Percentiles rank a stretch among this genome's conserved stretches.
Evolutionary conservation across 202 grass and related monocot species (phyloP).

Genomic region (Panicum hallii): DNA sequence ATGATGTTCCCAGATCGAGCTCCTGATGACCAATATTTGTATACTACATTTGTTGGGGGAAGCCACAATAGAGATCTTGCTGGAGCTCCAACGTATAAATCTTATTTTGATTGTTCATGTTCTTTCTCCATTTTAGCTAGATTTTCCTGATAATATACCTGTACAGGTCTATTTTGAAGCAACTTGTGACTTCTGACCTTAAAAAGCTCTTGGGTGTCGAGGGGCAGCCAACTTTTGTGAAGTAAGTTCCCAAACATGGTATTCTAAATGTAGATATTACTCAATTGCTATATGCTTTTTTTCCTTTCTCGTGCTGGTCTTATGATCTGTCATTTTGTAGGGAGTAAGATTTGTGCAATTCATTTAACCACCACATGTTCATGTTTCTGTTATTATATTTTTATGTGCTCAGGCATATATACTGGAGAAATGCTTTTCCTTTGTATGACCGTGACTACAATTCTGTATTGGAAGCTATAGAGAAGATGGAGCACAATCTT

Average conservation of each 20-base stretch:
- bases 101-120: conserved; percentile 28
- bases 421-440: conserved; percentile 97
- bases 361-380: conserved; percentile 14
- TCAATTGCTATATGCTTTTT: not conserved
- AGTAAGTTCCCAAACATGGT: conserved; percentile 56
- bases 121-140: conserved; percentile 27
- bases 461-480: conserved; percentile 83
- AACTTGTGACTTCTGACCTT: conserved; percentile 85
- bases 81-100: conserved; percentile 81
- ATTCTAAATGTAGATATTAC: conserved; percentile 19
- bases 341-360: conserved; percentile 14
- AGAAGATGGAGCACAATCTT: conserved; percentile 93
- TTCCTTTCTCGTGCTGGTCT: not conserved
- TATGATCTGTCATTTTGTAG: conserved; percentile 11
- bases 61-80: conserved; percentile 92
- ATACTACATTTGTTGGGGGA: conserved; percentile 92
- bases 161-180: conserved; percentile 70
- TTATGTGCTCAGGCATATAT: conserved; percentile 71
- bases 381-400: conserved; percentile 22
- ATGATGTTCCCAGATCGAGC: conserved; percentile 99
- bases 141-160: conserved; percentile 49
- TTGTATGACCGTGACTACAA: conserved; percentile 86
- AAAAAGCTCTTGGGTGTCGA: conserved; percentile 73
- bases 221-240: conserved; percentile 85
- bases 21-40: conserved; percentile 84